Percentiles rank a stretch among this genome's conserved stretches.
phyloP scores from a whole-genome alignment of 2,329 filamentous ascomycete species.

The Cladobotryum protrusum region DNA sequence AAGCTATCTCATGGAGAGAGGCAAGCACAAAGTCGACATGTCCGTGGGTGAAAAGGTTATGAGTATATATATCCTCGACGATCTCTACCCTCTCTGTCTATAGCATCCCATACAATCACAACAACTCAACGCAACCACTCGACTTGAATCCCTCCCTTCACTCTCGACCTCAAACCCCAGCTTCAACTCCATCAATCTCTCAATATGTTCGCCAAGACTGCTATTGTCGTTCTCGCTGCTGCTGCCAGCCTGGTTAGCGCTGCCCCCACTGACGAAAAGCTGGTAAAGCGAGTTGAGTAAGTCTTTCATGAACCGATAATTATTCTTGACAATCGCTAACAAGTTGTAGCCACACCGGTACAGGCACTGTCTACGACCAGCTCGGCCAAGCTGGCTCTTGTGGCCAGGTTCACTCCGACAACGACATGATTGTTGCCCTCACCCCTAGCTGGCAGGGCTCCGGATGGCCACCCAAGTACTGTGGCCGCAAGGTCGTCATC shows the following conservation, averaged over 20 bases:
- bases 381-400: constrained; percentile 2
- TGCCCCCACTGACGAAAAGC: constrained; percentile 7
- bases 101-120: background rate
- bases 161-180: background rate
- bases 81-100: constrained; percentile 1
- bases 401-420: constrained; percentile 3
- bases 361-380: constrained; percentile 8
- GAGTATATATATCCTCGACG: constrained; percentile 6
- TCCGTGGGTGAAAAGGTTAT: background rate
- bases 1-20: background rate
- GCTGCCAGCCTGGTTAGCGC: constrained; percentile 10
- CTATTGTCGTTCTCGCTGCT: constrained; percentile 9
- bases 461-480: constrained; percentile 8
- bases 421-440: constrained; percentile 7
- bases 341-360: constrained; percentile 2
- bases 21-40: background rate
- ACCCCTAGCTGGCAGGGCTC: constrained; percentile 8
- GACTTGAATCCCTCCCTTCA: background rate
- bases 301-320: background rate
- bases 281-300: constrained; percentile 8
- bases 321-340: background rate
- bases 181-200: background rate
- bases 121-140: background rate
- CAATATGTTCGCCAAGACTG: constrained; percentile 11
- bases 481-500: constrained; percentile 11